Evolutionary conservation across 768 basidiomycete species (phyloP).

Genomic region (Mrakia gelida): DNA sequence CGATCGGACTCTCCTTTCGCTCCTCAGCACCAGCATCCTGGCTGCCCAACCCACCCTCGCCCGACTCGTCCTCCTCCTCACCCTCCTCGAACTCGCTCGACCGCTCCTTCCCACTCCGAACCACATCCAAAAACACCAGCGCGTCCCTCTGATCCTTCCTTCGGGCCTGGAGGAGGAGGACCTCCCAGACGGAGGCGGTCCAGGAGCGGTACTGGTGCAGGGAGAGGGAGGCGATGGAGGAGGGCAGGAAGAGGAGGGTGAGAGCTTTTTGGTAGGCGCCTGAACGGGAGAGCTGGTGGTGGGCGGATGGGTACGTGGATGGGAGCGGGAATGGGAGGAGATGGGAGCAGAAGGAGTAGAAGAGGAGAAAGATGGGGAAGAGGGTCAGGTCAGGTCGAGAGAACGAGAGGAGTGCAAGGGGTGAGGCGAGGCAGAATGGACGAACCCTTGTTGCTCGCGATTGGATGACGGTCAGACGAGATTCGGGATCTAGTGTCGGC

Average conservation of each 20-base stretch:
- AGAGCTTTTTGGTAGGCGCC: background rate
- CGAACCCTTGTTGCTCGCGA: conserved; percentile 10
- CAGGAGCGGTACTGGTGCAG: conserved; percentile 21
- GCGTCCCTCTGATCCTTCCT: background rate
- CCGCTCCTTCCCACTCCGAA: background rate
- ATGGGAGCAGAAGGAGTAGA: background rate
- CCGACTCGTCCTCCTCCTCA: background rate
- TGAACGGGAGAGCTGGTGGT: background rate
- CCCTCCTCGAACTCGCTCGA: background rate
- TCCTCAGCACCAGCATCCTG: background rate
- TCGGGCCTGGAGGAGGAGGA: background rate
- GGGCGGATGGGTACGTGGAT: no score
- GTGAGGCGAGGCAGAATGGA: background rate
- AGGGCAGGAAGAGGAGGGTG: conserved; percentile 9
- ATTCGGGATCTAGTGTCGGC: background rate
- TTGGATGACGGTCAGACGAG: background rate
- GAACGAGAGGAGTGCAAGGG: no score
- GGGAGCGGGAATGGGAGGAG: background rate
- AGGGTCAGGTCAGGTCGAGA: background rate
- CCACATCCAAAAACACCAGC: background rate
- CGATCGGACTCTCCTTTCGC: no score
- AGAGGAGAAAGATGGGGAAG: background rate
- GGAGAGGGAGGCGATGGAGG: conserved; percentile 10
- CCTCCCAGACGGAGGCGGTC: conserved; percentile 5
- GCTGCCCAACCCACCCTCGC: background rate